Base-by-base conservation (phyloP, 176 grass and related monocot genomes). In the Bromus sterilis region DNA sequence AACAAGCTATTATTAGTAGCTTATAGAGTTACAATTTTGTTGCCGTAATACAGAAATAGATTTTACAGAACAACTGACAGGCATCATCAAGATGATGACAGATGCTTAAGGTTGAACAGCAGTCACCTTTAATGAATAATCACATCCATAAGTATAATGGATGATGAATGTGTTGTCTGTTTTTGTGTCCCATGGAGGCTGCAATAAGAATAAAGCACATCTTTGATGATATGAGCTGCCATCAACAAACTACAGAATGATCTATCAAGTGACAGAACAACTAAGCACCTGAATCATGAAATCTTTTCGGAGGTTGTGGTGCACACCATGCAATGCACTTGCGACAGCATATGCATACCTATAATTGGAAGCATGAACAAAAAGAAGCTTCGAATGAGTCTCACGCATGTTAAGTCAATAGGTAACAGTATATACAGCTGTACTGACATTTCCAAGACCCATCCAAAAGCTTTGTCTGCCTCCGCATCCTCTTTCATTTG, bases 271-370 rank as follows among this genome's bases (percentile, higher is more conserved):
- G 56, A 70, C 12, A 79, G 84, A 84, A 60, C 56, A 84, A 63
- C 6, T 73, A 56, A 43, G 74, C 57, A 99, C 97, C 93, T 99
- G 97, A 91, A 95, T 99, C 97, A 99, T 99, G 85, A 99, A 99
- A 89, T 99, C 91, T 91, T 96, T 95, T 80, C 73, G 89, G 21
- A 99, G 93, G 86, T 66, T 93, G 89, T 99, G 89, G 78, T 83
- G 93, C 74, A 99, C 97, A 80, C 97, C 93, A 84, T 99, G 97
- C 85, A 99, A 85, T 88, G 97, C 97, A 90, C 97, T 99, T 75
- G 97, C 93, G 20, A 99, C 73, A 61, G 97, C 97, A 82, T 99
- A 99, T 83, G 91, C 97, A 89, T 99, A 99, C 97, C 97, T 99
- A 84, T 31, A 34, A 67, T 78, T 74, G n/a, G n/a, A n/a, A n/a